Conservation (phyloP, 129 eudicot genomes). For the Flaveria brownii region DNA sequence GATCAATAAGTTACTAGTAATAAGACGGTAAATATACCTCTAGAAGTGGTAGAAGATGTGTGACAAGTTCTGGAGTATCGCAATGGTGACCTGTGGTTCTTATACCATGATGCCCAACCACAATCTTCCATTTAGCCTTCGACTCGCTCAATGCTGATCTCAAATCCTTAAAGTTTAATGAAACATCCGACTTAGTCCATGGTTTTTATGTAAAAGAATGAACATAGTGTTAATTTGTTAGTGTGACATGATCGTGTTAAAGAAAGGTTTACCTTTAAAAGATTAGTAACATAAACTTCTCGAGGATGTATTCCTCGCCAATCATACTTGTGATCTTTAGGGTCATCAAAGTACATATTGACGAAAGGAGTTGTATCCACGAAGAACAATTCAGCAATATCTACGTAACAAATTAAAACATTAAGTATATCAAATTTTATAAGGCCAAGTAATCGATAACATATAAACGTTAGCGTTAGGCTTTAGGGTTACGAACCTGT, state of each 20-base stretch:
- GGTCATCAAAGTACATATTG: constrained; percentile 46
- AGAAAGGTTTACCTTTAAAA: constrained; percentile 38
- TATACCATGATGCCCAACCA: constrained; percentile 61
- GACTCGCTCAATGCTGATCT: constrained; percentile 47
- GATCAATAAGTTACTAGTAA: too few relatives aligned
- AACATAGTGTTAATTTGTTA: neutral
- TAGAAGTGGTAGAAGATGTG: constrained; percentile 54
- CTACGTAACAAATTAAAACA: constrained; percentile 23
- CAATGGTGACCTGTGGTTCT: constrained; percentile 65
- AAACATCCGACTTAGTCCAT: neutral
- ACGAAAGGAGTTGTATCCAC: constrained; percentile 75
- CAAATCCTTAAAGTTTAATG: constrained; percentile 39
- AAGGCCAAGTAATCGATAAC: neutral
- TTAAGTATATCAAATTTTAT: neutral
- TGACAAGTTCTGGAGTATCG: constrained; percentile 56
- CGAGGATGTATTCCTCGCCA: constrained; percentile 62
- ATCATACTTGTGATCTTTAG: constrained; percentile 54
- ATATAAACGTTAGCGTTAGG: too few relatives aligned
- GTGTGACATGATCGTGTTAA: neutral
- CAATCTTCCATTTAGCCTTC: constrained; percentile 55
- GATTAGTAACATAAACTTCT: constrained; percentile 45
- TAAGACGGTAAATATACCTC: constrained; percentile 36
- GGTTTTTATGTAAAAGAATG: neutral
- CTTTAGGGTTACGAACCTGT: constrained; percentile 36
- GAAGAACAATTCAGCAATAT: constrained; percentile 60